These are phyloP conservation scores for Casuarina glauca DNA, from an alignment of 306 rosid genomes.

Conservation along the genomic window DNA sequence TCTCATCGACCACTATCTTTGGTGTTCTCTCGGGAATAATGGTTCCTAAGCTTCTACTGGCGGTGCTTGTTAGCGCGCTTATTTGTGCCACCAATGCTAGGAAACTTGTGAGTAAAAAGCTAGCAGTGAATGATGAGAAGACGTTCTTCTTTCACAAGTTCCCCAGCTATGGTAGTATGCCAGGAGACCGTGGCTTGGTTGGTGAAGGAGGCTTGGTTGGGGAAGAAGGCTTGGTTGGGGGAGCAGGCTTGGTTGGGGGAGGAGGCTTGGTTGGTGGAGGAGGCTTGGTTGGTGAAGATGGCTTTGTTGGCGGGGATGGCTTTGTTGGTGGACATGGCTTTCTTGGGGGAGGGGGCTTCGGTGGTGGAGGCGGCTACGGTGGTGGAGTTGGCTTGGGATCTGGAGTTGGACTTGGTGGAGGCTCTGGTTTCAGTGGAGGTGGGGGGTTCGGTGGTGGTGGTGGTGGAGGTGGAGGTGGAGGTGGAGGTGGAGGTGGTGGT, in stretches of 20 bases:
- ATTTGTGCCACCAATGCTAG: slow-evolving; percentile 30
- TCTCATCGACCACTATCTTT: not conserved
- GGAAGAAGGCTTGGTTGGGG: slow-evolving; percentile 16
- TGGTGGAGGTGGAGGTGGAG: slow-evolving; percentile 33
- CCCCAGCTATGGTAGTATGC: slow-evolving; percentile 34
- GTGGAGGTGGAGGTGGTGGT: slow-evolving; percentile 8
- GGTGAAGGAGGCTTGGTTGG: slow-evolving; percentile 23
- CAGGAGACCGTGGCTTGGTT: slow-evolving; percentile 23
- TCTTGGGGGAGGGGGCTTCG: slow-evolving; percentile 3
- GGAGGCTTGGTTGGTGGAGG: slow-evolving; percentile 30
- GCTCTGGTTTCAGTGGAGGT: slow-evolving; percentile 19
- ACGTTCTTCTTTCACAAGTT: slow-evolving; percentile 20
- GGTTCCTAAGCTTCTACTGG: slow-evolving; percentile 44
- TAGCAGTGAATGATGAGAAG: slow-evolving; percentile 28
- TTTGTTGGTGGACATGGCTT: not conserved
- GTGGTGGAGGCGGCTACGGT: slow-evolving; percentile 28
- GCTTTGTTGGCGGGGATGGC: not conserved
- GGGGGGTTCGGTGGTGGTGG: slow-evolving; percentile 32
- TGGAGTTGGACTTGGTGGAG: slow-evolving; percentile 30
- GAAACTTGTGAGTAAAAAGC: slow-evolving; percentile 22
- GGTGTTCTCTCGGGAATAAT: not conserved
- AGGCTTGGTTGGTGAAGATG: slow-evolving; percentile 12
- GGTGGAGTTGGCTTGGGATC: slow-evolving; percentile 18
- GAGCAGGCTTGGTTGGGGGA: slow-evolving; percentile 22
- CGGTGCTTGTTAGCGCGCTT: slow-evolving; percentile 32